These are phyloP conservation scores for Lactarius pseudohatsudake DNA, from an alignment of 768 basidiomycete genomes.

Conservation along the genomic window DNA sequence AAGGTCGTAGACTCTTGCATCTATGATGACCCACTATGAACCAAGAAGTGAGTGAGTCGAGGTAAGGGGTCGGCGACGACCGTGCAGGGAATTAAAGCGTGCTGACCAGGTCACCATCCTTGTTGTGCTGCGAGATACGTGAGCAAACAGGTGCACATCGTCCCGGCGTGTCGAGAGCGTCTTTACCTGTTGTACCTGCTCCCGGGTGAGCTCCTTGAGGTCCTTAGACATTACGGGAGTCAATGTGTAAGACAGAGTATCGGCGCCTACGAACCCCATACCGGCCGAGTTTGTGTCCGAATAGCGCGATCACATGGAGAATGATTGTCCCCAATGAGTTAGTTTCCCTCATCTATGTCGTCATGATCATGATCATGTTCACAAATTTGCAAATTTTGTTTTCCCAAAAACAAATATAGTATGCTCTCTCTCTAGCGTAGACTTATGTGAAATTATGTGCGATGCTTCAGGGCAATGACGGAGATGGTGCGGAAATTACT, in stretches of 20 bases:
- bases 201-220: constrained; percentile 43
- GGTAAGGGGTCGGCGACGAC: neutral
- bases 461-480: no score
- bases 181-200: constrained; percentile 71
- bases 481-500: no score
- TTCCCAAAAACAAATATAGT: no score
- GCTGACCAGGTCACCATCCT: constrained; percentile 74
- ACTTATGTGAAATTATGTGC: no score
- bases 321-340: neutral
- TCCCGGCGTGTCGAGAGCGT: no score
- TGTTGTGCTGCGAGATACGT: constrained; percentile 66
- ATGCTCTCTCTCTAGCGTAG: no score
- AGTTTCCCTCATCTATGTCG: no score
- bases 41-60: neutral
- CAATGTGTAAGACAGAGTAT: neutral
- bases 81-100: neutral
- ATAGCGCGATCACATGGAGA: neutral
- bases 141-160: neutral
- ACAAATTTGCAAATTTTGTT: no score
- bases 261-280: neutral
- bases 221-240: constrained; percentile 25
- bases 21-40: constrained; percentile 74
- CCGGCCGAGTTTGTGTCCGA: neutral
- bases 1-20: constrained; percentile 80
- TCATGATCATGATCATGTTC: no score